Base-by-base conservation (phyloP, 78 protist species). In the Pigoraptor vietnamica region DNA sequence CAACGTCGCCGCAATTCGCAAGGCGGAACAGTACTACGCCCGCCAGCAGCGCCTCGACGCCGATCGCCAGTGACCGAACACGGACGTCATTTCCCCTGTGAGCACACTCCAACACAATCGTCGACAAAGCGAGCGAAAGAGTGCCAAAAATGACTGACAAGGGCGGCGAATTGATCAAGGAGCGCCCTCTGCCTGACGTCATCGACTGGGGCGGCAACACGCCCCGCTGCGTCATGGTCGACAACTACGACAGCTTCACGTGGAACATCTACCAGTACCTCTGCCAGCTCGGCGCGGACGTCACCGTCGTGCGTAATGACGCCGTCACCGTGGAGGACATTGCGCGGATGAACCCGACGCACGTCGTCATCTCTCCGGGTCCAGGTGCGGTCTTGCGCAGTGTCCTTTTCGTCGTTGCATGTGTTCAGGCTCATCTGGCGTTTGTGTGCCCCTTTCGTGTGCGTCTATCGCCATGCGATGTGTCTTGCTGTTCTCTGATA, bases 241-340 rank as follows among this genome's bases (percentile, higher is more conserved):
- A 94, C 86, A 94, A 94, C 87, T 94, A 94, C 92, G 95, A 94
- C 87, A 90, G 93, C 86, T 94, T 94, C 91, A 94, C 95, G 9
- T 94, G 83, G 48, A 94, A 94, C 90, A 35, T 94, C 34, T 94
- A 94, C 39, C 94, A 94, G 88, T 94, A 92, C 90, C 82, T 94
- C 33, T 33, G 92, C 1, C 39, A 92, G 81, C 38, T 81, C 24
- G 95, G 95, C 9, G 93, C 90, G 23, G 86, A 92, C 29, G 95
- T 94, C 33, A 35, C 39, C 34, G 95, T 94, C 55, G n/a, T 82
- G 90, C 91, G 95, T 14, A 94, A 94, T 67, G 95, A 94, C 37
- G 89, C 89, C 37, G 89, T 94, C n/a, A 67, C 87, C 36, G 48
- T 92, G 35, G 91, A 94, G 23, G 93, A 89, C 21, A 40, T 92